Conservation (phyloP, 345 rosid species). For the Gossypium australe region DNA sequence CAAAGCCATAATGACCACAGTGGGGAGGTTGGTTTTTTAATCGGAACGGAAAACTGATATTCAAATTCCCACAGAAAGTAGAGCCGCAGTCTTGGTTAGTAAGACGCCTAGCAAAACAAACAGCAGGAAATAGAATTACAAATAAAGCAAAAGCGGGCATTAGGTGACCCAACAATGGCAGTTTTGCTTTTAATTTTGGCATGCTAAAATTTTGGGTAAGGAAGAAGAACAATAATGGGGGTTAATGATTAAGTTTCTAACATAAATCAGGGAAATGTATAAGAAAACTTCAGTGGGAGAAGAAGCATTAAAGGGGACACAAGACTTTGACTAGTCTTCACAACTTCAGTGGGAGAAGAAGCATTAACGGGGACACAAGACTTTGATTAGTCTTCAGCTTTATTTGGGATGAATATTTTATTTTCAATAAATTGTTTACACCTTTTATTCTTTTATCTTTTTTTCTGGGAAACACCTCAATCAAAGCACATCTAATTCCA, state of each 20-base stretch:
- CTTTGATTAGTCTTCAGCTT: too few species aligned
- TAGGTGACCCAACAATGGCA: neutral
- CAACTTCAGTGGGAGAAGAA: neutral
- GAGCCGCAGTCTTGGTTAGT: neutral
- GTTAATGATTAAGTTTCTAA: neutral
- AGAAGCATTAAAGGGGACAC: too few species aligned
- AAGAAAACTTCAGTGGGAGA: too few species aligned
- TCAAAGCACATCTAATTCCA: too few species aligned
- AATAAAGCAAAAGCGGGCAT: neutral
- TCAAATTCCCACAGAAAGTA: neutral
- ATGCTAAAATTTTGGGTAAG: neutral
- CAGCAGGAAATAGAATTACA: neutral
- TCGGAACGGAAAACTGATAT: neutral
- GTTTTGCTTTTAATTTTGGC: neutral
- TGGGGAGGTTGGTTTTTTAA: neutral
- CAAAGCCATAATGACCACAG: neutral
- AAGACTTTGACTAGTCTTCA: too few species aligned
- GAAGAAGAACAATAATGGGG: neutral
- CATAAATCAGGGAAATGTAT: neutral
- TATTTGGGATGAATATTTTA: too few species aligned
- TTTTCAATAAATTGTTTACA: too few species aligned
- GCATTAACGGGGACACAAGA: neutral
- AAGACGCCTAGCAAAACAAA: neutral
- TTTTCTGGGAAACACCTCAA: too few species aligned
- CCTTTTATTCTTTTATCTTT: too few species aligned